Evolutionary conservation across 2,329 filamentous ascomycete species (phyloP).

Genomic region (Cylindrodendrum hubeiense): DNA sequence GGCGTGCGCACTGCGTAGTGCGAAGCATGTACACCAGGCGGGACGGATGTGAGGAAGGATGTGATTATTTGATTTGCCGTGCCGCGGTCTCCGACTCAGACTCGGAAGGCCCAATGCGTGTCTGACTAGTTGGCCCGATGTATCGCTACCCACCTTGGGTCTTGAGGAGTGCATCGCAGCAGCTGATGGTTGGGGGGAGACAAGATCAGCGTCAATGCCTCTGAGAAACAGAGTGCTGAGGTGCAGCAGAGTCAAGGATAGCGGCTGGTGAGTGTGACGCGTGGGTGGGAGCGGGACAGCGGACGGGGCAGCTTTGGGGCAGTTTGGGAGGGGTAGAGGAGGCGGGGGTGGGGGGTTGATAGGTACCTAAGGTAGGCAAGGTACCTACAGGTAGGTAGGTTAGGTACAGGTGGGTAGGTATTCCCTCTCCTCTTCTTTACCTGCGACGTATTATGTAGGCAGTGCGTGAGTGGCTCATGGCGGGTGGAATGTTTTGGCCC

Average conservation of each 20-base stretch:
- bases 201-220: conserved; percentile 25
- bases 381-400: too few species aligned
- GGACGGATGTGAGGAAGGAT: neutral
- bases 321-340: neutral
- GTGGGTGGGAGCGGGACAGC: neutral
- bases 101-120: neutral
- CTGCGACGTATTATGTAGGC: neutral
- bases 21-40: neutral
- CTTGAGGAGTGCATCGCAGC: neutral
- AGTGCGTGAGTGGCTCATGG: conserved; percentile 11
- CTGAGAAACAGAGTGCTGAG: neutral
- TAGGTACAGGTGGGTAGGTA: neutral
- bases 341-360: neutral
- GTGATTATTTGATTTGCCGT: neutral
- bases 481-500: conserved; percentile 5
- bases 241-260: conserved; percentile 17
- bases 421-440: neutral
- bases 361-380: too few species aligned
- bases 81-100: neutral
- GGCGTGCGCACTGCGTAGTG: too few species aligned
- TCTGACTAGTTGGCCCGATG: neutral
- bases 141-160: conserved; percentile 9
- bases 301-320: neutral
- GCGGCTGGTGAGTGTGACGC: neutral
- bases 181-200: neutral